A percentile compares a stretch with the other conserved stretches of the same genome.
phyloP scores from a whole-genome alignment of 2,329 filamentous ascomycete species.

The Fusarium praegraminearum region DNA sequence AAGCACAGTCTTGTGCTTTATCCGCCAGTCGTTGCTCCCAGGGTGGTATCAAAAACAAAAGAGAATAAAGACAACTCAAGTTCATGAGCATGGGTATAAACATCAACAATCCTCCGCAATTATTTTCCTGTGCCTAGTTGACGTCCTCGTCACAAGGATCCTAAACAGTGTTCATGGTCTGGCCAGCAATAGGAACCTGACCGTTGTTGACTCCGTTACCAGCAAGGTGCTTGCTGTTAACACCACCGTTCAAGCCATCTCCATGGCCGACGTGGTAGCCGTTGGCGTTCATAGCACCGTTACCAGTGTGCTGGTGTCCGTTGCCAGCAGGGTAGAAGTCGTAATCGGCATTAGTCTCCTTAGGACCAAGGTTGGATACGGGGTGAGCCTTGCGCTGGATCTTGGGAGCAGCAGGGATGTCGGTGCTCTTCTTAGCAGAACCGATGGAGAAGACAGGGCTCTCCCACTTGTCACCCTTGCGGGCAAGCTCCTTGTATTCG shows the following conservation, averaged over 20 bases:
- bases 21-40: constrained; percentile 36
- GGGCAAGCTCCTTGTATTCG: constrained; percentile 88
- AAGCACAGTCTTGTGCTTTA: constrained; percentile 29
- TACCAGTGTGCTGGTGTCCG: constrained; percentile 25
- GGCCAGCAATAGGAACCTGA: constrained; percentile 26
- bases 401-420: constrained; percentile 73
- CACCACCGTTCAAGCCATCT: constrained; percentile 29
- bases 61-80: constrained; percentile 32
- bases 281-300: constrained; percentile 36
- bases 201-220: constrained; percentile 19
- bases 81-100: constrained; percentile 45
- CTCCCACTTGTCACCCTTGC: constrained; percentile 93
- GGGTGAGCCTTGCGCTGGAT: constrained; percentile 60
- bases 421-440: constrained; percentile 75
- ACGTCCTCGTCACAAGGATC: constrained; percentile 6
- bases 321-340: constrained; percentile 36
- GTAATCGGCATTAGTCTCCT: constrained; percentile 25
- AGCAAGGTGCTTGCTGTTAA: constrained; percentile 34
- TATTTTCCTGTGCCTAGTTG: constrained; percentile 5
- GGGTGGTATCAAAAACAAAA: constrained; percentile 42
- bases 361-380: constrained; percentile 25
- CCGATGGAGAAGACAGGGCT: constrained; percentile 94
- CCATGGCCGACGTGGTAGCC: constrained; percentile 25
- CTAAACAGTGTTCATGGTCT: constrained; percentile 39
- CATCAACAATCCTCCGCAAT: constrained; percentile 26